Conservation (phyloP, 345 rosid species). For the Populus euphratica region DNA sequence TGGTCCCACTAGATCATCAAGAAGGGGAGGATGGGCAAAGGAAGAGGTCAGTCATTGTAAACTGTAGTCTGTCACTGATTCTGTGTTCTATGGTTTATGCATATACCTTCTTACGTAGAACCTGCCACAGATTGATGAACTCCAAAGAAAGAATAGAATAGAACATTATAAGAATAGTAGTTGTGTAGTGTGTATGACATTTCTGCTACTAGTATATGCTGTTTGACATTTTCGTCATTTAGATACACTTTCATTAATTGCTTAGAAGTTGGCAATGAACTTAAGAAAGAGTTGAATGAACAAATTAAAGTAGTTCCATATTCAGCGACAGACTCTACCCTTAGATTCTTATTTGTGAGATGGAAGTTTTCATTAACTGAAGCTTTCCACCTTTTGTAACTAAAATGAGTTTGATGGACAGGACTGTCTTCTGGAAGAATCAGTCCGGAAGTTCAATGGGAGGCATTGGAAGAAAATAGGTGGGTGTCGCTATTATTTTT, state of each 20-base stretch:
- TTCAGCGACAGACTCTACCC: too few species aligned
- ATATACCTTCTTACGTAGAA: background rate
- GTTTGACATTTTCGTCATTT: background rate
- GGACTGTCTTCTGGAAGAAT: conserved; percentile 21
- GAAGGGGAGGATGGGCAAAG: conserved; percentile 41
- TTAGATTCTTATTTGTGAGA: background rate
- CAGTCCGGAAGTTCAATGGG: conserved; percentile 23
- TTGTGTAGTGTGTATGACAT: background rate
- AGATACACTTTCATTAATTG: background rate
- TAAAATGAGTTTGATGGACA: conserved; percentile 8
- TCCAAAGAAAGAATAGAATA: background rate
- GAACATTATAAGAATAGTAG: background rate
- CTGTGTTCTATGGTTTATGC: background rate
- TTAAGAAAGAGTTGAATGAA: background rate
- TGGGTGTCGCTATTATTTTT: background rate
- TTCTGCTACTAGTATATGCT: background rate
- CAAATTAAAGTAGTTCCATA: too few species aligned
- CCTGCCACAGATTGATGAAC: background rate
- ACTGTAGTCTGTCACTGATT: background rate
- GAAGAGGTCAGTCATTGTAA: conserved; percentile 33
- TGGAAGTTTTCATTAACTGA: background rate
- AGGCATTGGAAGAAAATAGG: conserved; percentile 32
- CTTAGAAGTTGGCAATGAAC: background rate
- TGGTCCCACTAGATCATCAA: conserved; percentile 34
- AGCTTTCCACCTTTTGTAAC: background rate